Evolutionary conservation across 371 early-diverging fungal species (phyloP), one percentile per base, ranked within the genome.

Genomic region (Mucor circinelloides): DNA sequence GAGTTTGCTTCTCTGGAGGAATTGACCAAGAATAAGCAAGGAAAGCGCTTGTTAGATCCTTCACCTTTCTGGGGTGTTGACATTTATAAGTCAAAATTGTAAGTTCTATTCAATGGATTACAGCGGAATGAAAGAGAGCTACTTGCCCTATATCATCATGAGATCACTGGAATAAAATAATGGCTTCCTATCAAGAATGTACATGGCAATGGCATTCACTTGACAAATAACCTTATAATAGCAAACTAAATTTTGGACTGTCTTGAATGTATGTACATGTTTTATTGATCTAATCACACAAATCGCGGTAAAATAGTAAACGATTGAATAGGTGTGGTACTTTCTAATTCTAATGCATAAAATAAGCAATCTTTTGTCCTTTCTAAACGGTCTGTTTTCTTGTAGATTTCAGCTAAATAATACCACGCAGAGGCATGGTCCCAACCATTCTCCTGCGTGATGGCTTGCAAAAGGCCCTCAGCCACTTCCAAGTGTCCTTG

Each of bases 311-410:
- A 77, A 1, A 84, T 63, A 9, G 74, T 72, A 67, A 91, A 90
- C 3, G 88, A 72, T n/a, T 88, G 82, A 32, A 88, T 83, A 0
- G 92, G 92, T 44, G 81, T 78, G 6, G 91, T 85, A 31, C 68
- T 76, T 63, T 90, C 90, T 25, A 93, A 80, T 63, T 91, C 91
- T 12, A 91, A 71, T 21, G 93, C 91, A 64, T 90, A 91, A 67
- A 89, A 83, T 38, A 89, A 75, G 61, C 90, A 91, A 38, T 88
- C 85, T 50, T 90, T 88, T 23, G 87, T 86, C 30, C 83, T 86
- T 40, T 81, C 76, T 27, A 81, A 55, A 44, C 89, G 82, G 58
- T 83, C 79, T 8, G 88, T 85, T 40, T 75, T 72, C 70, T 79
- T 78, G 72, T 83, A 85, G 9, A 87, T 78, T 55, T 79, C 81